phyloP scores from a whole-genome alignment of 352 stramenopile genomes.

The Pythium inflatum region DNA sequence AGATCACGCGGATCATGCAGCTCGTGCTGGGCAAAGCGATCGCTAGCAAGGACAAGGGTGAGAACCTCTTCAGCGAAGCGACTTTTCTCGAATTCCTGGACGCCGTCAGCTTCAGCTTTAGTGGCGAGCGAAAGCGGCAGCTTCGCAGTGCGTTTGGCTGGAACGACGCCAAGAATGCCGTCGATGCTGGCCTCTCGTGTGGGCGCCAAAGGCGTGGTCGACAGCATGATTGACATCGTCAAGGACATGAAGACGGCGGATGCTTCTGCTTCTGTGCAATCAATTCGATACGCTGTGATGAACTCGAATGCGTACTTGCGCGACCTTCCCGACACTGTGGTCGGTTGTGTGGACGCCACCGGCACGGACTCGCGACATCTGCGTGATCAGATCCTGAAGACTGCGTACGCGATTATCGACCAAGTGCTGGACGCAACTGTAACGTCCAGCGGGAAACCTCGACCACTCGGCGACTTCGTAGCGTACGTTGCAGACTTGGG shows the following conservation, averaged over 20 bases:
- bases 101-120: conserved; percentile 1
- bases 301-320: conserved; percentile 48
- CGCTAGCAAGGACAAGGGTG: conserved; percentile 6
- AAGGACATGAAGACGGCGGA: conserved; percentile 42
- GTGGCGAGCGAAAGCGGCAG: background rate
- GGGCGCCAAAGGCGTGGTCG: conserved; percentile 50
- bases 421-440: conserved; percentile 48
- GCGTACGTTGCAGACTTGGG: conserved; percentile 48
- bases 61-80: background rate
- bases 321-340: conserved; percentile 49
- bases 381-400: conserved; percentile 49
- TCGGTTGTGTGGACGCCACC: conserved; percentile 40
- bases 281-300: conserved; percentile 49
- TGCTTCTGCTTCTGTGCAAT: conserved; percentile 37
- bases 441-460: conserved; percentile 36
- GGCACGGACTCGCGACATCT: conserved; percentile 5
- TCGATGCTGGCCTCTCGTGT: conserved; percentile 45
- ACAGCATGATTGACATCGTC: conserved; percentile 52
- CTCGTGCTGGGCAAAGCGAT: conserved; percentile 31
- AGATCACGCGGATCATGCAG: conserved; percentile 39
- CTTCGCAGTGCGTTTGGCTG: background rate
- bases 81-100: conserved; percentile 11
- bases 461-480: conserved; percentile 43
- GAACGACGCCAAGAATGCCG: conserved; percentile 33
- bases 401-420: conserved; percentile 52